A percentile compares a stretch with the other conserved stretches of the same genome.
These are phyloP conservation scores for Botryotinia convoluta DNA, from an alignment of 2,329 filamentous ascomycete species.

Conservation along the genomic window DNA sequence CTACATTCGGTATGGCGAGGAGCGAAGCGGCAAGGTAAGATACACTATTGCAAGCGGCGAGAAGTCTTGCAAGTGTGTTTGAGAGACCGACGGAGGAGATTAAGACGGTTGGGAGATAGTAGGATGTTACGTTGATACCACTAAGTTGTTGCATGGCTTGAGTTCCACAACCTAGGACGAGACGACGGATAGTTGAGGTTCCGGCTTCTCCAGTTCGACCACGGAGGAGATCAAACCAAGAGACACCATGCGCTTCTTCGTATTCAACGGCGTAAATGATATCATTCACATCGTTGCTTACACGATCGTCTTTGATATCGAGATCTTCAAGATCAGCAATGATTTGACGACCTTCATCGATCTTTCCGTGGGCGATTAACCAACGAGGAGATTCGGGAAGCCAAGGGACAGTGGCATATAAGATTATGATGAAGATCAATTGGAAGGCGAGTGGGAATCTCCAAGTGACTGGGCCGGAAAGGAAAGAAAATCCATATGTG, in stretches of 20 bases:
- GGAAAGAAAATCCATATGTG: slow-evolving; percentile 21
- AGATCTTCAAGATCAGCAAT: slow-evolving; percentile 35
- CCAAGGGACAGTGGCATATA: slow-evolving; percentile 28
- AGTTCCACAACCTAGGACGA: slow-evolving; percentile 67
- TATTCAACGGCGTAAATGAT: slow-evolving; percentile 35
- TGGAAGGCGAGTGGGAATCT: slow-evolving; percentile 23
- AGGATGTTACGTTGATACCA: slow-evolving; percentile 46
- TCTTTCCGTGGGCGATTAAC: slow-evolving; percentile 39
- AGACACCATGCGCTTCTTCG: slow-evolving; percentile 14
- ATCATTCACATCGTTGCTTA: slow-evolving; percentile 50
- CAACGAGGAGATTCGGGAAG: slow-evolving; percentile 42
- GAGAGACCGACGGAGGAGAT: slow-evolving; percentile 47
- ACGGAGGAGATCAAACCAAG: slow-evolving; percentile 17
- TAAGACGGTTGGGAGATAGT: slow-evolving; percentile 51
- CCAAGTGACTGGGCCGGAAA: slow-evolving; percentile 17
- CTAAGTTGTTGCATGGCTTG: slow-evolving; percentile 53
- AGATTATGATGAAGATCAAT: slow-evolving; percentile 20
- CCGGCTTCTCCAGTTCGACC: slow-evolving; percentile 6
- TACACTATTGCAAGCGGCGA: slow-evolving; percentile 49
- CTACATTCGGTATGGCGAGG: slow-evolving; percentile 44
- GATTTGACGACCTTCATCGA: slow-evolving; percentile 38
- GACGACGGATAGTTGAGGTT: slow-evolving; percentile 56
- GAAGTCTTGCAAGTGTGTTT: slow-evolving; percentile 49
- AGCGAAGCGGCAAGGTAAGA: slow-evolving; percentile 14
- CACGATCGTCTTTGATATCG: slow-evolving; percentile 49